Base-by-base conservation (phyloP, 495 filamentous ascomycete species). In the Podospora appendiculata region DNA sequence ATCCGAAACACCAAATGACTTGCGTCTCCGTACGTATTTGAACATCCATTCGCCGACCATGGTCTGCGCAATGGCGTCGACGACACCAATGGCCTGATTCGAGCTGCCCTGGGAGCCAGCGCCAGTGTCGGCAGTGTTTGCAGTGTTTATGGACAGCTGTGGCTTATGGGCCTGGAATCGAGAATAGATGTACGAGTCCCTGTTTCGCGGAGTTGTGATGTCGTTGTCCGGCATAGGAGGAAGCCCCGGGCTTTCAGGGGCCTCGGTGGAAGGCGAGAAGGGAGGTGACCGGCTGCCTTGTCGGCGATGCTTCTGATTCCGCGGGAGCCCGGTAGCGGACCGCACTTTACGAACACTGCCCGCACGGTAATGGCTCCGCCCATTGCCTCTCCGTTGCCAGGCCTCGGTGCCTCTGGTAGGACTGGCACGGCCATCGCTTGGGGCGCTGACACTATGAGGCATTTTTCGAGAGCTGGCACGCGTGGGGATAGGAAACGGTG, bases 31-130 rank as follows among this genome's bases (percentile, higher is more conserved):
- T 40, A 97, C 87, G 63, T 97, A 97, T 63, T 98, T 98, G 79
- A 86, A 97, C 93, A 98, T 97, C 93, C 93, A 98, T 62, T 97
- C 93, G 34, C 93, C 93, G 43, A 97, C 89, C 93, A 97, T 98
- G 6, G 93, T 96, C 59, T 95, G 89, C 4, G 93, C 90, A 69
- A 98, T 97, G 12, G 93, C 89, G 71, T 97, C 92, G n/a, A 97
- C 90, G 32, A 97, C 93, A 52, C 82, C 87, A 0, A 86, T 86
- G 32, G 85, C 77, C 59, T 90, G 83, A 41, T 78, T 76, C 3
- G 75, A 69, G 57, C 82, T 84, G 2, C 71, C 79, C 43, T 77
- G 68, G 32, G 89, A 89, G 16, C 58, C 62, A 7, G 61, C 59
- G 16, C 65, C 71, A 11, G 77, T 77, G 19, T 75, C 71, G 14